Base-by-base conservation (phyloP, 148 eudicot genomes). In the Camellia sinensis region DNA sequence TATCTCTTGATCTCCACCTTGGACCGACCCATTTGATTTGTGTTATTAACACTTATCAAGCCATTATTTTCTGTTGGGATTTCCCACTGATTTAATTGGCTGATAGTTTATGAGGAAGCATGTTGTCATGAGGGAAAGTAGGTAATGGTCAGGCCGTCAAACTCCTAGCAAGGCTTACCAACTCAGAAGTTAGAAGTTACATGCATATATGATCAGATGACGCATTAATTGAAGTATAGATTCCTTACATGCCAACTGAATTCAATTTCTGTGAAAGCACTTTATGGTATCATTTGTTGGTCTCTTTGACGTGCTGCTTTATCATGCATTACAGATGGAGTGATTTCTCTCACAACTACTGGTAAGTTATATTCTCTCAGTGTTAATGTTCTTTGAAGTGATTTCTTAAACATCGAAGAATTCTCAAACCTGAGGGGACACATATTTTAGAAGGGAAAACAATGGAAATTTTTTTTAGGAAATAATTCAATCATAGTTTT, bases 341-440 rank as follows among this genome's bases (percentile, higher is more conserved):
- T 87, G 80, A 85, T 95, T 82, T 88, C 89, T 61, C 46, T 95
- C 71, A 89, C 90, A 41, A 95, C 95, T 65, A 95, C 98, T 7
- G 45, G 98, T 95, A 88, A 89, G 98, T 86, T 79, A 63, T 57
- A 67, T 64, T 52, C 17, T 14, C n/a, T 44, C 8, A 8, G 5
- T 43, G 40, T 6, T 19, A 61, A 4, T 45, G 17, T 57, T 57
- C 50, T 8, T 72, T 7, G 21, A 73, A 6, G 17, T 50, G 21
- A 6, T 6, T 53, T 73, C 76, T 6, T 13, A n/a, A 4, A n/a
- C 17, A 73, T 54, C 29, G 76, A 54, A 53, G 45, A 37, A 53
- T 53, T 22, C 52, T 12, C 46, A 14, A 48, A 53, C 12, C 0
- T 5, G 19, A 13, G 76, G 18, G 76, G 5, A 6, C 76, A 22